These are phyloP conservation scores for Taxillus chinensis DNA, from an alignment of 164 flowering plant species.

Conservation along the genomic window DNA sequence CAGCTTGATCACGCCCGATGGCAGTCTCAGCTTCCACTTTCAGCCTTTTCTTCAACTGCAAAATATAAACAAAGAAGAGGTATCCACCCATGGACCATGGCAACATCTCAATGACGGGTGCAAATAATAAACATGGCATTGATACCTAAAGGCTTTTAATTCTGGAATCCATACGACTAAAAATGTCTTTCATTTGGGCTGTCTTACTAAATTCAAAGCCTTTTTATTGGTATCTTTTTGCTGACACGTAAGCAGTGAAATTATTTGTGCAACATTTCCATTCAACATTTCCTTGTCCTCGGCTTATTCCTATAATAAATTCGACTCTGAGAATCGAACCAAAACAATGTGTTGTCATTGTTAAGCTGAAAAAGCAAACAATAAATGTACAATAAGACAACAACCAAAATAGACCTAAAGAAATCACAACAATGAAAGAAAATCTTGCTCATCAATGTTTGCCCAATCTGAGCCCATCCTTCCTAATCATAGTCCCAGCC, in stretches of 20 bases:
- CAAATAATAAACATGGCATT: constrained; percentile 92
- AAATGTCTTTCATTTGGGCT: constrained; percentile 50
- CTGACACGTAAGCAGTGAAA: constrained; percentile 67
- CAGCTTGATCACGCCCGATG: constrained; percentile 54
- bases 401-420: background rate
- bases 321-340: constrained; percentile 88
- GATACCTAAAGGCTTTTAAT: constrained; percentile 33
- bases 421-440: background rate
- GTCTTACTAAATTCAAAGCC: constrained; percentile 19
- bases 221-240: constrained; percentile 27
- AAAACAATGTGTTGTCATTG: constrained; percentile 48
- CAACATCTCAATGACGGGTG: constrained; percentile 94
- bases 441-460: too few species aligned
- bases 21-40: constrained; percentile 32
- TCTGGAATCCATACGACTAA: constrained; percentile 47
- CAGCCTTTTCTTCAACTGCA: constrained; percentile 60
- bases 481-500: too few species aligned
- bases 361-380: constrained; percentile 37
- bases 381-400: background rate
- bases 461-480: too few species aligned
- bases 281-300: constrained; percentile 51
- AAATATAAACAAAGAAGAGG: too few species aligned
- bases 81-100: constrained; percentile 59
- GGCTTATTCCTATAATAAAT: constrained; percentile 55
- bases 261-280: constrained; percentile 65